These are phyloP conservation scores for Ophiocordyceps camponoti-rufipedis DNA, from an alignment of 2,329 filamentous ascomycete genomes.

Conservation along the genomic window DNA sequence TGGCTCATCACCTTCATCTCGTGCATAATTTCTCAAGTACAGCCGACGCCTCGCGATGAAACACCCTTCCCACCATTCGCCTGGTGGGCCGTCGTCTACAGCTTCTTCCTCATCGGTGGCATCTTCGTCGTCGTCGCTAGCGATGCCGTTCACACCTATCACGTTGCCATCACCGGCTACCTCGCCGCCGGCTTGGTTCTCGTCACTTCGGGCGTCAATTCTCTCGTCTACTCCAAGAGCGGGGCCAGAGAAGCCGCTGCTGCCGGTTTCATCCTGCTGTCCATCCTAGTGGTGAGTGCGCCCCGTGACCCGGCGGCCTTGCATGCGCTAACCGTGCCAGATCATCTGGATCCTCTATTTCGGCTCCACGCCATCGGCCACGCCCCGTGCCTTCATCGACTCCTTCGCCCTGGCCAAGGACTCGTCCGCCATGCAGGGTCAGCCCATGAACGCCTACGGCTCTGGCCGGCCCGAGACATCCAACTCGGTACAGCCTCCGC, in stretches of 20 bases:
- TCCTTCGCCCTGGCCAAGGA: constrained; percentile 92
- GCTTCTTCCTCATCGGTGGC: constrained; percentile 64
- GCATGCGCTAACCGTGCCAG: constrained; percentile 23
- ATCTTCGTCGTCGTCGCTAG: constrained; percentile 71
- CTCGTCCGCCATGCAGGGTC: constrained; percentile 44
- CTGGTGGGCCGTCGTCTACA: constrained; percentile 84
- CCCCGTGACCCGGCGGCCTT: background rate
- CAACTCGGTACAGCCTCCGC: constrained; percentile 58
- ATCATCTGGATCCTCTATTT: constrained; percentile 99
- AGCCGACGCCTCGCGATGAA: constrained; percentile 18
- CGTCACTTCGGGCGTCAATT: constrained; percentile 72
- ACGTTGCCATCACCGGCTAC: constrained; percentile 81
- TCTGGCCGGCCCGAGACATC: constrained; percentile 67
- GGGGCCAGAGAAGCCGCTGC: constrained; percentile 69
- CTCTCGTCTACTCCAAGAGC: constrained; percentile 58
- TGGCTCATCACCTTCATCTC: constrained; percentile 88
- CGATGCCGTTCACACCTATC: constrained; percentile 71
- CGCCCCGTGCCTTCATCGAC: constrained; percentile 80
- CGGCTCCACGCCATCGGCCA: constrained; percentile 73
- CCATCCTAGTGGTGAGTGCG: constrained; percentile 68
- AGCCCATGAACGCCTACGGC: constrained; percentile 57
- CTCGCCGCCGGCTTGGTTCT: constrained; percentile 69
- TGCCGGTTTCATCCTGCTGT: constrained; percentile 83
- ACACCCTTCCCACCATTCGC: constrained; percentile 60
- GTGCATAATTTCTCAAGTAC: constrained; percentile 54